These are phyloP conservation scores for Fusarium papillatum DNA, from an alignment of 2,329 filamentous ascomycete genomes.

Conservation along the genomic window DNA sequence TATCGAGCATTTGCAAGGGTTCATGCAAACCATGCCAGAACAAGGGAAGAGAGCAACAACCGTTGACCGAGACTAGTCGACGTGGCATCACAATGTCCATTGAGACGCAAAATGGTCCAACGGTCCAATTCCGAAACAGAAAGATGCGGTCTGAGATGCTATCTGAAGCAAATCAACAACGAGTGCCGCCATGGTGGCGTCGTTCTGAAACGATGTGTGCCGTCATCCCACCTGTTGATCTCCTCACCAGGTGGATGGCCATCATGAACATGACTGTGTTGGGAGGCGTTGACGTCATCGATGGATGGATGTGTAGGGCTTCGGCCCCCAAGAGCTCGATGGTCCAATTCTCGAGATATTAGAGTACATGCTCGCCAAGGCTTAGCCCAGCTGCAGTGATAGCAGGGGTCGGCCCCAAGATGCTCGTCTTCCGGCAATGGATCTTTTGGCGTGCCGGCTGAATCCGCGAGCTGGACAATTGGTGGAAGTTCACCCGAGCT, in stretches of 20 bases:
- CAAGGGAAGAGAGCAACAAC: constrained; percentile 17
- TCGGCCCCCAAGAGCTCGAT: not conserved
- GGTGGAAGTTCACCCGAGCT: constrained; percentile 30
- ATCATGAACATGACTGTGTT: constrained; percentile 29
- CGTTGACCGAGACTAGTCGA: constrained; percentile 33
- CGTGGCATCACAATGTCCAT: constrained; percentile 40
- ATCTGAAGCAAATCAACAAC: constrained; percentile 1
- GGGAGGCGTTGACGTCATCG: constrained; percentile 43
- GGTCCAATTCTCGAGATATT: not conserved
- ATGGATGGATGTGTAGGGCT: not conserved
- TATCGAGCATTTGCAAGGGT: constrained; percentile 17
- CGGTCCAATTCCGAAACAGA: constrained; percentile 5
- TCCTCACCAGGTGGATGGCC: constrained; percentile 14
- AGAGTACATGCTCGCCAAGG: constrained; percentile 3
- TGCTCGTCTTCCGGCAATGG: not conserved
- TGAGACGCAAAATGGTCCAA: not conserved
- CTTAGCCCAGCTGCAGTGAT: not conserved
- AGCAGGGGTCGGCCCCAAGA: not conserved
- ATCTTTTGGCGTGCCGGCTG: constrained; percentile 1
- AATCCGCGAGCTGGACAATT: constrained; percentile 14
- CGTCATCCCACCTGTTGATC: constrained; percentile 30
- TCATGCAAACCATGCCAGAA: constrained; percentile 16
- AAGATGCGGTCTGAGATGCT: not conserved
- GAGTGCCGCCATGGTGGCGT: constrained; percentile 22
- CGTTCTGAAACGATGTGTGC: constrained; percentile 23